Evolutionary conservation across 225 moss, liverwort and hornwort species (phyloP).

Genomic region (Marchantia paleacea): DNA sequence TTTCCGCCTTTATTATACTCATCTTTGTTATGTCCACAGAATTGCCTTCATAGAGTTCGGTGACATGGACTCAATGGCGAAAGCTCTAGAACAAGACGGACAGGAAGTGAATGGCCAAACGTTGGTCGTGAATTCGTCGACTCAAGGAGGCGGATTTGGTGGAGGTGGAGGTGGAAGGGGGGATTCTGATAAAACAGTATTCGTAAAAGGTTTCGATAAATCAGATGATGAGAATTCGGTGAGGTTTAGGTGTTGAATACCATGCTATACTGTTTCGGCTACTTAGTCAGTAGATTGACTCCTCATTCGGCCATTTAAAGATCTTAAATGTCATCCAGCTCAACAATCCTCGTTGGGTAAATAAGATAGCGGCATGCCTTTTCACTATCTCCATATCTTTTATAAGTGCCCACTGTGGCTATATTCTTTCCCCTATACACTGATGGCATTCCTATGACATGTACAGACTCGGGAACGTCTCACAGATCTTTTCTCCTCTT

Average conservation of each 20-base stretch:
- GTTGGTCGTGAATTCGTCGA: conserved; percentile 59
- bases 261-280: not conserved
- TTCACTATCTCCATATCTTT: too few species aligned
- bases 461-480: conserved; percentile 51
- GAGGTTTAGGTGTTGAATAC: conserved; percentile 14
- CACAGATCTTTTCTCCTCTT: conserved; percentile 29
- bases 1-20: not conserved
- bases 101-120: conserved; percentile 55
- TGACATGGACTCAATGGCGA: conserved; percentile 50
- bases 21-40: conserved; percentile 16
- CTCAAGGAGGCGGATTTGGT: conserved; percentile 25
- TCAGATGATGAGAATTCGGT: conserved; percentile 58
- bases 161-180: conserved; percentile 22
- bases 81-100: conserved; percentile 61
- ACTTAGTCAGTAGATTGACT: not conserved
- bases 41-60: conserved; percentile 61
- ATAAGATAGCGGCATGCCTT: not conserved
- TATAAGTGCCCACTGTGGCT: not conserved
- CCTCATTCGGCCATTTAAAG: not conserved
- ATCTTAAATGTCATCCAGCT: not conserved
- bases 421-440: not conserved
- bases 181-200: conserved; percentile 55
- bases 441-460: not conserved
- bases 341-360: not conserved
- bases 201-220: conserved; percentile 74